phyloP scores from a whole-genome alignment of 2,329 filamentous ascomycete genomes.

The Magnaporthales sp. region DNA sequence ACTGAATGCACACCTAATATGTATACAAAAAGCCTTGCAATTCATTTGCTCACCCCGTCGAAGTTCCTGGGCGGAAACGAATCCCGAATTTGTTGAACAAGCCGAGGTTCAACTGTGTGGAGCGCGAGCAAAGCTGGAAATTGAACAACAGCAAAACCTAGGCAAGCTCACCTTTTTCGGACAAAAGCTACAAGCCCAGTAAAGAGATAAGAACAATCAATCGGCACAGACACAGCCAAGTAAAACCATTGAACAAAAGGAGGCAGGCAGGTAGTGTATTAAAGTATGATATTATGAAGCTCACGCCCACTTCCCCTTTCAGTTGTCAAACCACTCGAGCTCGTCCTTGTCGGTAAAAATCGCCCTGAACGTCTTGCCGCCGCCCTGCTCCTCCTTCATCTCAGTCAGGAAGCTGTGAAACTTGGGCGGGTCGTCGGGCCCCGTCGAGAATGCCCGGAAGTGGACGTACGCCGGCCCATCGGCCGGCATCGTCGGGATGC shows the following conservation, averaged over 20 bases:
- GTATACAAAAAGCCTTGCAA: too few species aligned
- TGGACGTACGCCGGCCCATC: slow-evolving; percentile 28
- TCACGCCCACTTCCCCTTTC: neutral
- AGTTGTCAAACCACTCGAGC: slow-evolving; percentile 47
- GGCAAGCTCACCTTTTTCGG: too few species aligned
- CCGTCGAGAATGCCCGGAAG: slow-evolving; percentile 37
- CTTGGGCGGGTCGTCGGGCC: slow-evolving; percentile 27
- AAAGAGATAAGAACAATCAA: neutral
- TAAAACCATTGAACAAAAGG: too few species aligned
- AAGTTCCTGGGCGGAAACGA: neutral
- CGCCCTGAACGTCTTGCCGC: slow-evolving; percentile 33
- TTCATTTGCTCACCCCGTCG: neutral
- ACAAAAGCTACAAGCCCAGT: neutral
- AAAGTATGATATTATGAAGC: neutral
- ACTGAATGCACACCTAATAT: too few species aligned
- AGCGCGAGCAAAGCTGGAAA: neutral
- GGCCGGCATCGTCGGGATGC: slow-evolving; percentile 30
- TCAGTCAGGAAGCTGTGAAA: slow-evolving; percentile 40
- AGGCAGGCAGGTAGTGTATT: too few species aligned
- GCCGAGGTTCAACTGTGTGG: neutral
- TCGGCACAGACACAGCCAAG: neutral
- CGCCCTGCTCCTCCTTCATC: slow-evolving; percentile 27
- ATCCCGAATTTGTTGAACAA: neutral
- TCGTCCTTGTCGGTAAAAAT: slow-evolving; percentile 36
- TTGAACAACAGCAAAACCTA: neutral